Evolutionary conservation across 1,284 basidiomycete species (phyloP), one percentile per base, ranked within the genome.

Genomic region (Dichomitus squalens): DNA sequence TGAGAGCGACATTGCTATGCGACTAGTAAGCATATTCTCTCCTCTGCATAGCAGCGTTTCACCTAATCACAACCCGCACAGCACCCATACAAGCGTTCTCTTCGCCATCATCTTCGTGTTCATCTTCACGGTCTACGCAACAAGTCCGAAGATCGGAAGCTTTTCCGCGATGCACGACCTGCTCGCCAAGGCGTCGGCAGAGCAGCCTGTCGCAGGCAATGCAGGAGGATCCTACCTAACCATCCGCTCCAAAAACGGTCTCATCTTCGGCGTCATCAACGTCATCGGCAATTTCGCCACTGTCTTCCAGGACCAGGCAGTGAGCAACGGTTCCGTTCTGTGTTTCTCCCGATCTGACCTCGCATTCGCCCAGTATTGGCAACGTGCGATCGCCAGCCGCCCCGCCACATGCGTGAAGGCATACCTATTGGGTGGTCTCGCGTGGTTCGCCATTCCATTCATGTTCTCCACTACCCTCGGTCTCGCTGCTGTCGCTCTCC

Each of bases 211-310:
- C 31, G 50, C 73, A 0, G 84, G 82, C 34, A 89, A 89, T 69
- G 83, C 83, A 0, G 73, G 77, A 12, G 86, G 86, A 2, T 82
- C 79, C 4, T 89, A 88, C 70, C 73, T 88, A 21, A 90, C 95
- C 4, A 90, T 97, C 79, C 83, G 92, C 29, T 91, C 87, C 5
- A 84, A 85, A 71, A 83, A 87, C 53, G 95, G 93, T 0, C 75
- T 97, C 25, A 88, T 95, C 57, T 97, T 97, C 64, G 93, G 93
- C 23, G 85, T 95, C 9, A 90, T 96, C 73, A 95, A 95, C 72
- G 84, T 91, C 64, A 83, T 90, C 55, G 88, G 90, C 4, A 93
- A 93, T 74, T 93, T 93, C 64, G 70, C 69, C 9, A 71, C 70
- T 14, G 70, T 72, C 12, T 72, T 72, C 65, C 83, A 87, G 64